These are phyloP conservation scores for Talaromyces pinophilus DNA, from an alignment of 2,329 filamentous ascomycete species.

Conservation along the genomic window DNA sequence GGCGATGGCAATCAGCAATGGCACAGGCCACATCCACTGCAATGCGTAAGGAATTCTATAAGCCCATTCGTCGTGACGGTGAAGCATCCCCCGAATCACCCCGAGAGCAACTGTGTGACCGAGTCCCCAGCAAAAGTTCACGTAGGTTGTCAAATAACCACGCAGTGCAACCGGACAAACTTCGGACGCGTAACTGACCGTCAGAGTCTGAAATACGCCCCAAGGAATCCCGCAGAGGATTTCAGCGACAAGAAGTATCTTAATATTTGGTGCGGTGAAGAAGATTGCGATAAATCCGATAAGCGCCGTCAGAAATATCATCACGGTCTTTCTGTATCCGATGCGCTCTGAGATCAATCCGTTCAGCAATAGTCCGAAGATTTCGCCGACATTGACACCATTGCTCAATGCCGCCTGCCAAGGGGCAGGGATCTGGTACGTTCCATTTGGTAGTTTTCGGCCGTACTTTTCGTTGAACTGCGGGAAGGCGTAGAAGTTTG, in stretches of 20 bases:
- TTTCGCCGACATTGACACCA: slow-evolving; percentile 61
- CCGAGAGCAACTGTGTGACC: slow-evolving; percentile 54
- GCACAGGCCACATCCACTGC: slow-evolving; percentile 57
- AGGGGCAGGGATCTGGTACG: slow-evolving; percentile 32
- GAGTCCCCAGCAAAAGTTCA: slow-evolving; percentile 49
- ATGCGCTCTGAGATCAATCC: slow-evolving; percentile 56
- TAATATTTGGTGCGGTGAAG: slow-evolving; percentile 53
- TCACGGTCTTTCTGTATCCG: slow-evolving; percentile 47
- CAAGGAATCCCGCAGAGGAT: slow-evolving; percentile 55
- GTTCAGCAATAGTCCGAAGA: slow-evolving; percentile 66
- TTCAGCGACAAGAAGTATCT: slow-evolving; percentile 52
- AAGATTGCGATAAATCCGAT: slow-evolving; percentile 53
- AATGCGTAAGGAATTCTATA: slow-evolving; percentile 55
- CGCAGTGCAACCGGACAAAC: slow-evolving; percentile 48
- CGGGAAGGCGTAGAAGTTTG: slow-evolving; percentile 29
- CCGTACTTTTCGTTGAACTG: slow-evolving; percentile 37
- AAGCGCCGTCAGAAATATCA: slow-evolving; percentile 49
- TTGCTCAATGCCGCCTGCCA: slow-evolving; percentile 46
- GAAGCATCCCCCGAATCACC: slow-evolving; percentile 51
- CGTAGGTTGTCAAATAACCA: slow-evolving; percentile 48
- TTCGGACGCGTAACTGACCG: slow-evolving; percentile 48
- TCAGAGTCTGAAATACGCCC: slow-evolving; percentile 54
- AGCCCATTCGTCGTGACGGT: slow-evolving; percentile 51
- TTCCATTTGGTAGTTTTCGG: slow-evolving; percentile 19
- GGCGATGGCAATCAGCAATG: slow-evolving; percentile 49